Evolutionary conservation across 305 asterid genomes (phyloP).

Genomic region (Solanum chacoense): DNA sequence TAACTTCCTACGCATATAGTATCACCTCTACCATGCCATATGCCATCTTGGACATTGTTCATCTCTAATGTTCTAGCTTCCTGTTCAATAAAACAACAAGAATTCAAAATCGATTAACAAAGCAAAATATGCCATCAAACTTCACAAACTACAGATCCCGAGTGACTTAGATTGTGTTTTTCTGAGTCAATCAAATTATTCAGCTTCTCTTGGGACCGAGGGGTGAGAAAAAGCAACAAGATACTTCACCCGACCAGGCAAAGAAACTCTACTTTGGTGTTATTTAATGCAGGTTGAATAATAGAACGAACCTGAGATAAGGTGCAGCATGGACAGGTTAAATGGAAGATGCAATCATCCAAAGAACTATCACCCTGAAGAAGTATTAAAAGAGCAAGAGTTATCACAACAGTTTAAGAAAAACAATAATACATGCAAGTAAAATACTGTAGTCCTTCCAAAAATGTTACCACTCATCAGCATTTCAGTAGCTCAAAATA

Average conservation of each 20-base stretch:
- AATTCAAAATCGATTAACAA: background rate
- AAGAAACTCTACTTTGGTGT: background rate
- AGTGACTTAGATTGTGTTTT: background rate
- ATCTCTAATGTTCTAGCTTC: slow-evolving; percentile 91
- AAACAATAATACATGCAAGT: background rate
- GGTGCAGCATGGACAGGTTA: slow-evolving; percentile 82
- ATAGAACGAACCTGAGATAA: slow-evolving; percentile 56
- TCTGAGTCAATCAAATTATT: background rate
- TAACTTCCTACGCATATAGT: slow-evolving; percentile 69
- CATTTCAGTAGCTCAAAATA: background rate
- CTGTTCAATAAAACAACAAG: slow-evolving; percentile 27
- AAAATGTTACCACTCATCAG: background rate
- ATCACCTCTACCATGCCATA: slow-evolving; percentile 97
- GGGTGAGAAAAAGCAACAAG: background rate
- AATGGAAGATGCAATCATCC: slow-evolving; percentile 73
- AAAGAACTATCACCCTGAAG: slow-evolving; percentile 65
- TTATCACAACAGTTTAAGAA: background rate
- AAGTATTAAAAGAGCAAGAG: slow-evolving; percentile 3
- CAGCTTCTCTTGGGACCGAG: background rate
- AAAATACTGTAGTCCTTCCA: background rate
- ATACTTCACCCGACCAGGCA: background rate
- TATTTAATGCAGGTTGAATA: background rate
- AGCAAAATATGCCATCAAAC: background rate
- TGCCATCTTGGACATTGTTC: slow-evolving; percentile 92
- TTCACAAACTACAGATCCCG: background rate